phyloP scores from a whole-genome alignment of 1,139 yeast species.

The Debaryomyces fabryi region DNA sequence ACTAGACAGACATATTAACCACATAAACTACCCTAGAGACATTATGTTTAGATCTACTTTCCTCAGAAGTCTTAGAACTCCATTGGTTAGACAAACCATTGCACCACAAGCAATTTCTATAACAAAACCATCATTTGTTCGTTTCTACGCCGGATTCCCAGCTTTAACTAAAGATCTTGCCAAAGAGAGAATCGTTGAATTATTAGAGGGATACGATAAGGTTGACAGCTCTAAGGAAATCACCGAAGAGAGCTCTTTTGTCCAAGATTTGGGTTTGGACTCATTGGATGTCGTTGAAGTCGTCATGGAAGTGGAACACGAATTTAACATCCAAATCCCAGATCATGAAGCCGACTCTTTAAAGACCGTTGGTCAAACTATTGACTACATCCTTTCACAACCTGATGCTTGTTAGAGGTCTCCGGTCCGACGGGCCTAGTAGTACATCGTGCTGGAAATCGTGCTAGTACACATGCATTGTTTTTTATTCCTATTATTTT shows the following conservation, averaged over 20 bases:
- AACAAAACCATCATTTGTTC: conserved; percentile 24
- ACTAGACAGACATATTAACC: not conserved
- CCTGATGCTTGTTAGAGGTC: conserved; percentile 60
- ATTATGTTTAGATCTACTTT: conserved; percentile 41
- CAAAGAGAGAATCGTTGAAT: conserved; percentile 72
- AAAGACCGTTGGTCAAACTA: conserved; percentile 81
- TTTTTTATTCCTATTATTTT: not conserved
- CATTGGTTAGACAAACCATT: conserved; percentile 20
- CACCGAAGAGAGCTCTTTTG: conserved; percentile 60
- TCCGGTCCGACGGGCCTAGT: not conserved
- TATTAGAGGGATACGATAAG: conserved; percentile 81
- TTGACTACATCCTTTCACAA: conserved; percentile 73
- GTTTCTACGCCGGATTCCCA: conserved; percentile 66
- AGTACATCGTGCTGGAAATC: not conserved
- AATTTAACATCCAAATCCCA: conserved; percentile 77
- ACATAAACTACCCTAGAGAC: conserved; percentile 1
- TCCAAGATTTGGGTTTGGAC: conserved; percentile 81
- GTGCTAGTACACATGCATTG: conserved; percentile 1
- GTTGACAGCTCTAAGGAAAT: conserved; percentile 53
- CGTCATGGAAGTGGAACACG: conserved; percentile 86
- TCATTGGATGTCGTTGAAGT: conserved; percentile 89
- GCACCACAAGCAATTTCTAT: conserved; percentile 18
- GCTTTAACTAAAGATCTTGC: conserved; percentile 70
- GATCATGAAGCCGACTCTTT: conserved; percentile 84
- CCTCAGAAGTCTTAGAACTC: conserved; percentile 31